phyloP scores from a whole-genome alignment of 2,329 filamentous ascomycete species.

The Myrmaecium sp. region DNA sequence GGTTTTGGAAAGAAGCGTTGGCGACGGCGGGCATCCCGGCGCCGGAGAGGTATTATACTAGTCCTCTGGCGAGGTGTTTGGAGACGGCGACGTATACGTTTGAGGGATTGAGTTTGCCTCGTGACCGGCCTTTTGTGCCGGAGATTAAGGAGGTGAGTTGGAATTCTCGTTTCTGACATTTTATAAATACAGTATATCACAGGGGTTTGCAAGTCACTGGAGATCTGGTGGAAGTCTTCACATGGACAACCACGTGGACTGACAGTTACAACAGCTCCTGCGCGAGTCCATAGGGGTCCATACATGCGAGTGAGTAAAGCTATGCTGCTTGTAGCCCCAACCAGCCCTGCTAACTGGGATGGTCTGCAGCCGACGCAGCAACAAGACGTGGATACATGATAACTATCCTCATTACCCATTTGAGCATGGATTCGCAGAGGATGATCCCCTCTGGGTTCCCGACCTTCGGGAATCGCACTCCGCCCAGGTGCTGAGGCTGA shows the following conservation, averaged over 20 bases:
- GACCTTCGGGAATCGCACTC: slow-evolving; percentile 3
- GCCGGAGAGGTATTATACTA: slow-evolving; percentile 48
- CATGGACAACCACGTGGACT: too few relatives aligned
- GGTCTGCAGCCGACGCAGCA: slow-evolving; percentile 39
- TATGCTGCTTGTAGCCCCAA: too few relatives aligned
- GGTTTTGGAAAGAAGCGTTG: slow-evolving; percentile 41
- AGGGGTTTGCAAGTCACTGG: too few relatives aligned
- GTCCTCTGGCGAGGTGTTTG: slow-evolving; percentile 45
- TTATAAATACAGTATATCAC: too few relatives aligned
- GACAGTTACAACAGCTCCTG: too few relatives aligned
- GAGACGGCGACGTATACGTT: slow-evolving; percentile 48
- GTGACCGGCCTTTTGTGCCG: slow-evolving; percentile 35
- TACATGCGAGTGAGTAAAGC: too few relatives aligned
- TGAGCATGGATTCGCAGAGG: slow-evolving; percentile 44
- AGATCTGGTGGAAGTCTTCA: too few relatives aligned
- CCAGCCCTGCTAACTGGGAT: too few relatives aligned
- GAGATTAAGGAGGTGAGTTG: slow-evolving; percentile 39
- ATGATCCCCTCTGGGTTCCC: slow-evolving; percentile 36
- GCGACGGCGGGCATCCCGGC: slow-evolving; percentile 37
- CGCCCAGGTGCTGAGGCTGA: slow-evolving; percentile 6
- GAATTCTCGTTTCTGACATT: too few relatives aligned
- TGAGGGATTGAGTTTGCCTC: slow-evolving; percentile 33
- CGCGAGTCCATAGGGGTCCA: slow-evolving; percentile 51
- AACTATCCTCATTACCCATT: slow-evolving; percentile 38
- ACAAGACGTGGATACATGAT: slow-evolving; percentile 33